Conservation (phyloP, 2,329 filamentous ascomycete genomes). For the Hymenoscyphus linearis region DNA sequence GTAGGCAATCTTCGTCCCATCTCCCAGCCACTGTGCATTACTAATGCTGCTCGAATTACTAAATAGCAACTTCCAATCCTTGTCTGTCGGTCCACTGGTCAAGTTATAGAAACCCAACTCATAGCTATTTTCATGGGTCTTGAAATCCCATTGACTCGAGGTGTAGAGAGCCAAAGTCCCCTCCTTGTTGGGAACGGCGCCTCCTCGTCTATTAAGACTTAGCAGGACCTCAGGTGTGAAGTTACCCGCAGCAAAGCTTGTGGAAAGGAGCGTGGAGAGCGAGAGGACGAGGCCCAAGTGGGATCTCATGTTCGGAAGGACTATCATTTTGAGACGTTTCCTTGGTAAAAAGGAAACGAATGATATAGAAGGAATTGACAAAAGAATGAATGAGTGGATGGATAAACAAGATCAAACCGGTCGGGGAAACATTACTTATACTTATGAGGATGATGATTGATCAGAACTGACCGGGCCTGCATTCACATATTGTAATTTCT, state of each 20-base stretch:
- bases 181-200: slow-evolving; percentile 61
- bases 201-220: slow-evolving; percentile 64
- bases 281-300: slow-evolving; percentile 2
- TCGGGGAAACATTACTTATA: no score
- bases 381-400: background rate
- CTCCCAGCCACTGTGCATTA: slow-evolving; percentile 22
- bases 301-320: slow-evolving; percentile 6
- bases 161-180: slow-evolving; percentile 62
- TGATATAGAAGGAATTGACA: background rate
- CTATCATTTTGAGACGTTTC: slow-evolving; percentile 4
- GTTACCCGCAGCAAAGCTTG: slow-evolving; percentile 11
- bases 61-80: slow-evolving; percentile 6
- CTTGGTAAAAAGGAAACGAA: slow-evolving; percentile 1
- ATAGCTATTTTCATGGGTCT: slow-evolving; percentile 57
- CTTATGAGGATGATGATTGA: no score
- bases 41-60: slow-evolving; percentile 24
- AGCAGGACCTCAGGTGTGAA: slow-evolving; percentile 71
- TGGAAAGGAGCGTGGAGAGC: slow-evolving; percentile 9
- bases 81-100: slow-evolving; percentile 26
- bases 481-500: no score
- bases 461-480: no score
- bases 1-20: slow-evolving; percentile 23
- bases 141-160: slow-evolving; percentile 74
- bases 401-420: no score
- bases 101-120: slow-evolving; percentile 67